Base-by-base conservation (phyloP, 148 eudicot genomes). In the Rhododendron molle region DNA sequence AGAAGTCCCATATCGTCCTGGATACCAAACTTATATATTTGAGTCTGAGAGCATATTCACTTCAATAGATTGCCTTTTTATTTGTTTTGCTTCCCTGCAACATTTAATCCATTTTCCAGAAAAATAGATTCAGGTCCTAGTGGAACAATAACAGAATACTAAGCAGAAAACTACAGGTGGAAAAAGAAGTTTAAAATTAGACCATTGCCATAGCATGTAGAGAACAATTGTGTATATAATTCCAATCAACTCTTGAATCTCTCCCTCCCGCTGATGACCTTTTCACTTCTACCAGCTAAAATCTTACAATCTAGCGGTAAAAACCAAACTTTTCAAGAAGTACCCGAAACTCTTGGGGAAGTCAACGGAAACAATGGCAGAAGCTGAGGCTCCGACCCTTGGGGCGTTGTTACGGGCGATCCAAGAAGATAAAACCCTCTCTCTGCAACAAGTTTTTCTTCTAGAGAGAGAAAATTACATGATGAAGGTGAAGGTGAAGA, bases 361-460 rank as follows among this genome's bases (percentile, higher is more conserved):
- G 74, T 54, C 72, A 79, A 47, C 20, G 86, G 86, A 62, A 85
- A 85, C 83, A 85, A 65, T 15, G 86, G 86, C 76, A 85, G 69
- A 79, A 85, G 76, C 40, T 46, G 43, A 44, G 83, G 83, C 52
- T 85, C 86, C 1, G 40, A 34, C 10, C 82, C 82, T 52, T 58
- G 11, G 3, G 83, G 60, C 0, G 83, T 44, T 62, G 81, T 46
- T 28, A 11, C 5, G 5, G 83, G 86, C 13, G 83, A 58, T 62
- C 76, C 76, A 78, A 78, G 77, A 38, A 79, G 76, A 65, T 78
- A 85, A 79, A 78, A 79, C 12, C 83, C 83, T 30, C 67, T 79
- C 46, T 78, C 77, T 60, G 83, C 76, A 30, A 78, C 65, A 32
- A 34, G 44, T 74, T 49, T 85, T 28, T 85, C 86, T 78, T 85